Base-by-base conservation (phyloP, 1,139 yeast species). In the Suhomyces bolitotheri region DNA sequence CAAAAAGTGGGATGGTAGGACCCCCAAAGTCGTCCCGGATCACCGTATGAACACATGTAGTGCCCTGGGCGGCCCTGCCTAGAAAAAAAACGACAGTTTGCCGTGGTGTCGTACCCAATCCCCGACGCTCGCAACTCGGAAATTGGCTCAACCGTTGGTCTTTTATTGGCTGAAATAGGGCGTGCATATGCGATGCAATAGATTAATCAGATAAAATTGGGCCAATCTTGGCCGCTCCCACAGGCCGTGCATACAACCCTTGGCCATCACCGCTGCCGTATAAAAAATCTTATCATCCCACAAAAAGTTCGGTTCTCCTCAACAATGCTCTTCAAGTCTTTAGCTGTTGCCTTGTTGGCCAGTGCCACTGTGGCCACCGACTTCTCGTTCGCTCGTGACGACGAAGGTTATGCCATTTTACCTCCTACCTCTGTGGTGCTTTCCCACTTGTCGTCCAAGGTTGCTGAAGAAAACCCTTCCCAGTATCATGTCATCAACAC, bases 361-460 rank as follows among this genome's bases (percentile, higher is more conserved):
- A 39, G 44, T 5, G 29, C 36, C 17, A 31, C 46, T 10, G 23
- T 34, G 22, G 38, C 37, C 19, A 29, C 34, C 22, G 43, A 38
- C n/a, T 46, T 46, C 31, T 26, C 38, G 11, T 33, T 46, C 15
- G 42, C 39, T 29, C 49, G 36, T 26, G 44, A 46, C 17, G 43
- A 33, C 7, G 27, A 36, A 5, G 50, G 50, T 14, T 39, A 20
- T 22, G 50, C 50, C 20, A 40, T 46, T 24, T 42, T 46, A 14
- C 50, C 50, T 12, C 50, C 50, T 14, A 41, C 45, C 14, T 39
- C 43, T 10, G 44, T 42, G 21, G 50, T 46, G 9, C 31, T 40
- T 22, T 11, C 31, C 19, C 40, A 40, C 26, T 45, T 46, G 41
- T 13, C 35, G n/a, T 15, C 22, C 13, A 29, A 37, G 21, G 20